These are phyloP conservation scores for Ganoderma resinaceum DNA, from an alignment of 1,284 basidiomycete genomes.

Conservation along the genomic window DNA sequence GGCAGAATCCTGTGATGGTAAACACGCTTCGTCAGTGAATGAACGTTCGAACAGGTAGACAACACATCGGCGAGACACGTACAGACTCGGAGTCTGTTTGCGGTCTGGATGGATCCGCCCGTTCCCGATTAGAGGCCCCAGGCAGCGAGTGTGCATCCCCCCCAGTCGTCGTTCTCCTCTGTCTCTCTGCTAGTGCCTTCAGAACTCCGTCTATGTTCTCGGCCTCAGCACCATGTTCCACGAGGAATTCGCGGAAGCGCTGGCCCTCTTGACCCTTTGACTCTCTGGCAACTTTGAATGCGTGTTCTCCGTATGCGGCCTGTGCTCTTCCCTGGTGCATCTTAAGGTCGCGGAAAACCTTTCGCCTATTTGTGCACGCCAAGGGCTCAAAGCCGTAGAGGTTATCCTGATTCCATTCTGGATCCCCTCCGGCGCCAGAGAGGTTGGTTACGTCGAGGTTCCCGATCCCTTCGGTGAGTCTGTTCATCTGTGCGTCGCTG, in stretches of 20 bases:
- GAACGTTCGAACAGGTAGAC: background rate
- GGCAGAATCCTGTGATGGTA: background rate
- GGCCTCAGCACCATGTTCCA: too few relatives aligned
- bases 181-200: background rate
- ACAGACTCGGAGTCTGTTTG: background rate
- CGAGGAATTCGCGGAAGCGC: background rate
- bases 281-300: fast-evolving
- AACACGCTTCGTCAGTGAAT: background rate
- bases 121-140: background rate
- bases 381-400: background rate
- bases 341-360: background rate
- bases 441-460: background rate
- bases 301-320: background rate
- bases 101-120: background rate
- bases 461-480: background rate
- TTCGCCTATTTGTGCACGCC: background rate
- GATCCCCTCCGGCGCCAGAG: background rate
- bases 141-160: background rate
- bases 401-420: background rate
- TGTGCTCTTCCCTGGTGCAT: background rate
- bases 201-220: background rate
- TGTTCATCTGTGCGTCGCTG: background rate
- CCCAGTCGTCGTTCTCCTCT: background rate
- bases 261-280: background rate
- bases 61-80: background rate